Evolutionary conservation across 2,329 filamentous ascomycete species (phyloP).

Genomic region (Botrytis paeoniae): DNA sequence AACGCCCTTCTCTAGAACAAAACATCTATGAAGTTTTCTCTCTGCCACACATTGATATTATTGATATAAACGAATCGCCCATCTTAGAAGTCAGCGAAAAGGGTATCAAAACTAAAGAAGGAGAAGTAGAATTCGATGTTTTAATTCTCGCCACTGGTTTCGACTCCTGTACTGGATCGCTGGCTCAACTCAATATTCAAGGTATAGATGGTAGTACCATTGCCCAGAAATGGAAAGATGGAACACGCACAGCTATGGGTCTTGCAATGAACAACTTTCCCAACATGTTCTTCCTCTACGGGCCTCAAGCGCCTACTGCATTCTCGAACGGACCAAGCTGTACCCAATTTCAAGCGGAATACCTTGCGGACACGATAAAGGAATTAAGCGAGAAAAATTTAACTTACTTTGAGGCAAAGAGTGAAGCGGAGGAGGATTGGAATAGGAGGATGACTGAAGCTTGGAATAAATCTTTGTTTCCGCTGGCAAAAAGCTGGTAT

Average conservation of each 20-base stretch:
- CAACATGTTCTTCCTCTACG: conserved; percentile 48
- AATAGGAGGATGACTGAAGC: conserved; percentile 34
- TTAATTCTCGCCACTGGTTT: conserved; percentile 42
- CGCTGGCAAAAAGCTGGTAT: conserved; percentile 41
- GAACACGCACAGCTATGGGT: conserved; percentile 41
- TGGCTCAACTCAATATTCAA: conserved; percentile 37
- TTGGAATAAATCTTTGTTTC: conserved; percentile 37
- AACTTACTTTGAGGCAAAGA: conserved; percentile 37
- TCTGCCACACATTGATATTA: conserved; percentile 45
- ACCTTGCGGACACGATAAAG: conserved; percentile 39
- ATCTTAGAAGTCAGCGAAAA: conserved; percentile 42
- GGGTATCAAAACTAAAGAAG: conserved; percentile 39
- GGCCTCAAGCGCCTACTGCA: conserved; percentile 42
- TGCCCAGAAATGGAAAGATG: conserved; percentile 38
- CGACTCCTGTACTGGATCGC: conserved; percentile 38
- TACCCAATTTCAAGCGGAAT: conserved; percentile 43
- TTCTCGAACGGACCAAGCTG: conserved; percentile 43
- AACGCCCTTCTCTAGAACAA: conserved; percentile 47
- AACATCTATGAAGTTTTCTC: conserved; percentile 51
- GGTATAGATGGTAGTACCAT: conserved; percentile 35
- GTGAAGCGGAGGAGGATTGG: conserved; percentile 39
- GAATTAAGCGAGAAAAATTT: conserved; percentile 35
- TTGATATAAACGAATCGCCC: conserved; percentile 44
- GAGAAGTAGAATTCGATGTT: conserved; percentile 36
- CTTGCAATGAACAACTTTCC: conserved; percentile 44